phyloP scores from a whole-genome alignment of 2,329 filamentous ascomycete genomes.

The Cercospora berteroae region DNA sequence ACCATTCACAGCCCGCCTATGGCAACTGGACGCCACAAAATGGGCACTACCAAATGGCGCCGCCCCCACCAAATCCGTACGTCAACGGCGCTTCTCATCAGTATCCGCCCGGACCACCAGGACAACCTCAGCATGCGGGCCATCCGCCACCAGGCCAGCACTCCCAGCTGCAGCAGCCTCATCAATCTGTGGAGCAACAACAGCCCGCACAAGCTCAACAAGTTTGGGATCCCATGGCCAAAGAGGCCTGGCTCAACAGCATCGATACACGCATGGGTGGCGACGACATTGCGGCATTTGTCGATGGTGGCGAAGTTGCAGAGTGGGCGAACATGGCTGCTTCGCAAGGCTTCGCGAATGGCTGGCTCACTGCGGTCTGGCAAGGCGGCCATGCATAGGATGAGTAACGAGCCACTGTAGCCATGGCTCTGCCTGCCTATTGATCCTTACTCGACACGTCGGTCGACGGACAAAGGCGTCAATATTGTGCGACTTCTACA shows the following conservation, averaged over 20 bases:
- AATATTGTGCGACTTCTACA: neutral
- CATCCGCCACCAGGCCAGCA: conserved; percentile 19
- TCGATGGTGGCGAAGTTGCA: conserved; percentile 39
- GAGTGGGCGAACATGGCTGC: conserved; percentile 35
- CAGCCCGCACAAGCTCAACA: conserved; percentile 17
- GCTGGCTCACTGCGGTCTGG: conserved; percentile 32
- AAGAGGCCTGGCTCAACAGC: conserved; percentile 39
- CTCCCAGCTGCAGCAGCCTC: conserved; percentile 10
- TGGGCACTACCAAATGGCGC: conserved; percentile 26
- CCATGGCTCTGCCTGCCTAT: neutral
- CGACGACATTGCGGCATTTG: conserved; percentile 44
- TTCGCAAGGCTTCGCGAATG: conserved; percentile 24
- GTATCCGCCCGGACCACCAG: conserved; percentile 13
- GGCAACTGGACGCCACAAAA: conserved; percentile 28
- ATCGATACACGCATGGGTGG: conserved; percentile 40
- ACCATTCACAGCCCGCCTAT: conserved; percentile 18
- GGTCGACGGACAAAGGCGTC: neutral
- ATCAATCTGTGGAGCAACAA: conserved; percentile 15
- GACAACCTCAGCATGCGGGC: conserved; percentile 11
- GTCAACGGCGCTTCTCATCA: conserved; percentile 23
- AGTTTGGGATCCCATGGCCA: conserved; percentile 30
- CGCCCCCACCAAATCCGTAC: conserved; percentile 23
- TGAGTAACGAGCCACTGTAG: neutral
- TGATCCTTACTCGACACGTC: neutral
- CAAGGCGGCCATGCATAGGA: conserved; percentile 16